phyloP scores from a whole-genome alignment of 164 flowering plant genomes.

The Euptelea pleiosperma region DNA sequence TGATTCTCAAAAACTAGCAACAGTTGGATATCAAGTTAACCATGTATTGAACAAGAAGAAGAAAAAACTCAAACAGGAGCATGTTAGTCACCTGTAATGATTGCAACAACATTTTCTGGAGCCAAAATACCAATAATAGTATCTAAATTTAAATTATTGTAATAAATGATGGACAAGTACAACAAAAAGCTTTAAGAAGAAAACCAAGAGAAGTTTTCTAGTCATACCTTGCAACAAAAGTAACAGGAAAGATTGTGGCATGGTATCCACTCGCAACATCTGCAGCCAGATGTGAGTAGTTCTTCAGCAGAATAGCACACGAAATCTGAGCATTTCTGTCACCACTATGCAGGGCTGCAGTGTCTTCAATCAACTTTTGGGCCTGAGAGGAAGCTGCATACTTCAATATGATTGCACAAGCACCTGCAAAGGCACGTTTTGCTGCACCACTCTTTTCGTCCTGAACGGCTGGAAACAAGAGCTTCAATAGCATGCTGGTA shows the following conservation, averaged over 20 bases:
- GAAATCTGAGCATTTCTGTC: constrained; percentile 78
- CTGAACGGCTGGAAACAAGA: constrained; percentile 72
- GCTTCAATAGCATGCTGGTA: constrained; percentile 55
- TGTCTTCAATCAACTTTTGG: constrained; percentile 78
- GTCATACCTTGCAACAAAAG: constrained; percentile 70
- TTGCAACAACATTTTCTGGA: too few species aligned
- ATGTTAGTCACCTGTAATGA: too few species aligned
- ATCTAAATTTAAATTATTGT: too few species aligned
- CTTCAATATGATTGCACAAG: constrained; percentile 75
- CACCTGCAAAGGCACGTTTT: constrained; percentile 91
- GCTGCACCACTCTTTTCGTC: constrained; percentile 79
- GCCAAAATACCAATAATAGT: too few species aligned
- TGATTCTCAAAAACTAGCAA: neutral
- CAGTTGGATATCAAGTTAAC: neutral
- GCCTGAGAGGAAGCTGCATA: constrained; percentile 63
- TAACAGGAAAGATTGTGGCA: constrained; percentile 57
- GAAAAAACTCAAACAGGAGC: too few species aligned
- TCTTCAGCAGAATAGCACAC: constrained; percentile 73
- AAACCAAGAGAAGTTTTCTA: constrained; percentile 1
- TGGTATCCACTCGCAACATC: constrained; percentile 74
- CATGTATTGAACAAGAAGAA: too few species aligned
- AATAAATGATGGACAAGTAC: too few species aligned
- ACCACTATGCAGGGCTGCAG: constrained; percentile 69
- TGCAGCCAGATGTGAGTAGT: constrained; percentile 58
- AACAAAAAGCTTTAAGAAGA: neutral